Percentiles rank a stretch among this genome's conserved stretches.
These are phyloP conservation scores for Rossbeevera mucosa DNA, from an alignment of 768 basidiomycete genomes.

Conservation along the genomic window DNA sequence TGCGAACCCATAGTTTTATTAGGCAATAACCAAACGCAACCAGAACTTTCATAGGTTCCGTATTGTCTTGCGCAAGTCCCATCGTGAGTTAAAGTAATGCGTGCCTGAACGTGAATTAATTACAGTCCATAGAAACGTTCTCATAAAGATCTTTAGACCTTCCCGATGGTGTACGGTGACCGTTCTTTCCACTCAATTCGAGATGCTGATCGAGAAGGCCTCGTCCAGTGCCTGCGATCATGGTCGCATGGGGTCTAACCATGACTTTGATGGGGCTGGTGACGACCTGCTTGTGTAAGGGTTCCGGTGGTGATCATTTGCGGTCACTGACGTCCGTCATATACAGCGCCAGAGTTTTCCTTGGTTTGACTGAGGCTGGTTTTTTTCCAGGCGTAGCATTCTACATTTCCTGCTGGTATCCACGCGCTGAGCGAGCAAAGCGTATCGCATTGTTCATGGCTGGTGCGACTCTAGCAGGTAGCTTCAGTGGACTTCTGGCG, in stretches of 20 bases:
- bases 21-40: background rate
- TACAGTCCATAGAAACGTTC: conserved; percentile 29
- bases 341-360: conserved; percentile 36
- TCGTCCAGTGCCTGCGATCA: conserved; percentile 34
- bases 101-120: background rate
- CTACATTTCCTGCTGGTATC: conserved; percentile 55
- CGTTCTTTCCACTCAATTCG: background rate
- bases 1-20: conserved; percentile 8
- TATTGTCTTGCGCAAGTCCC: conserved; percentile 37
- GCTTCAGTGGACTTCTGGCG: conserved; percentile 45
- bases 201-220: conserved; percentile 2
- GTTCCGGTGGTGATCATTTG: background rate
- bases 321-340: background rate
- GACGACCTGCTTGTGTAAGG: conserved; percentile 31
- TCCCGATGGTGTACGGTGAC: conserved; percentile 31
- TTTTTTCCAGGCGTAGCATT: conserved; percentile 38
- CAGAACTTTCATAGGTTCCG: conserved; percentile 22
- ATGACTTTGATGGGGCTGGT: conserved; percentile 38
- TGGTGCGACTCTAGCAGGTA: conserved; percentile 50
- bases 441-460: conserved; percentile 57
- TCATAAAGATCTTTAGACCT: conserved; percentile 30
- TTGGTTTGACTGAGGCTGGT: conserved; percentile 46
- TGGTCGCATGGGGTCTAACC: conserved; percentile 36
- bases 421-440: conserved; percentile 48
- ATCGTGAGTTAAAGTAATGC: conserved; percentile 28